Conservation (phyloP, 1,139 yeast species). For the Yamadazyma aaseri region DNA sequence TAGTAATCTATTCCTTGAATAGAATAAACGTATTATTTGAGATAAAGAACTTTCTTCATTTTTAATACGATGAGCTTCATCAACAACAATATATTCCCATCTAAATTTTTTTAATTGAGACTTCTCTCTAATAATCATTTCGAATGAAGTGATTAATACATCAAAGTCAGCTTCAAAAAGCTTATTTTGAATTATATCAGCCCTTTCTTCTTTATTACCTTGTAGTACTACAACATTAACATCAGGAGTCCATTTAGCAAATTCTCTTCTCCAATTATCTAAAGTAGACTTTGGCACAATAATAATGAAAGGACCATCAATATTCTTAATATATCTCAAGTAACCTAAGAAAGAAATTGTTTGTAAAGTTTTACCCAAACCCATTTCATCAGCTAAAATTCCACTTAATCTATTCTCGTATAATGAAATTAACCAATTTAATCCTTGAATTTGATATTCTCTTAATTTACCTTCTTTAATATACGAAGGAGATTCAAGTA, state of each 20-base stretch:
- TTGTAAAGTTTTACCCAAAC: constrained; percentile 49
- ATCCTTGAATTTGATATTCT: constrained; percentile 64
- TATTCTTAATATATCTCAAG: constrained; percentile 68
- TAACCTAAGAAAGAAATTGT: constrained; percentile 73
- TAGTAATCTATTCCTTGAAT: constrained; percentile 77
- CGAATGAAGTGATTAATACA: constrained; percentile 86
- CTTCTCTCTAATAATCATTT: constrained; percentile 89
- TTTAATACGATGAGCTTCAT: constrained; percentile 95
- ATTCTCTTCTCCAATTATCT: constrained; percentile 95
- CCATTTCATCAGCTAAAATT: constrained; percentile 51
- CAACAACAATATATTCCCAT: constrained; percentile 94
- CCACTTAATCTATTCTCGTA: constrained; percentile 47
- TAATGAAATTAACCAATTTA: constrained; percentile 46
- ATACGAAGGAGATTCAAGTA: constrained; percentile 79
- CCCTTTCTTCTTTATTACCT: constrained; percentile 81
- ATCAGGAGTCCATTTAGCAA: constrained; percentile 95
- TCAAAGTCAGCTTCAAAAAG: constrained; percentile 78
- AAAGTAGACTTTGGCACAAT: constrained; percentile 94
- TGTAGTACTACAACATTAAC: constrained; percentile 81
- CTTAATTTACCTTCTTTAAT: constrained; percentile 64
- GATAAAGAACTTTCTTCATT: constrained; percentile 90
- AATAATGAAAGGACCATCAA: constrained; percentile 89
- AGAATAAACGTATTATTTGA: constrained; percentile 83
- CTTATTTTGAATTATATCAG: constrained; percentile 54
- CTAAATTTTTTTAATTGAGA: constrained; percentile 73